Evolutionary conservation across 2,329 filamentous ascomycete genomes (phyloP), one percentile per base, ranked within the genome.

Genomic region (Calonectria pseudoreteaudii): DNA sequence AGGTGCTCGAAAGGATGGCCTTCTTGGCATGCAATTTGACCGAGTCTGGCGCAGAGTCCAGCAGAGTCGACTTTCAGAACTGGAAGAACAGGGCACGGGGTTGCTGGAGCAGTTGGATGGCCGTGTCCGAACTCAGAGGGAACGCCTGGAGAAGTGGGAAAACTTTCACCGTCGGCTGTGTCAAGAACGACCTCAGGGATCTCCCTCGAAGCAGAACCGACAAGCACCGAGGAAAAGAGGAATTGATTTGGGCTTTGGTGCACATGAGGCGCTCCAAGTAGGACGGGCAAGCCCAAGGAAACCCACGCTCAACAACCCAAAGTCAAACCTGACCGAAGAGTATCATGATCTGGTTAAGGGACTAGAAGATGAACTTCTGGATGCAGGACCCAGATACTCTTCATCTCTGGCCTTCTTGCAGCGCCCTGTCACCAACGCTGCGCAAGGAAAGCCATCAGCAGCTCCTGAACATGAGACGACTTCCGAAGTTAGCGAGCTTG

Each of bases 111-210:
- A 95, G 80, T 85, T 98, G 7, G 93, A 96, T 68, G 84, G 85
- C 26, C 90, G 94, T 18, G 90, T 97, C 0, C 86, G 87, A 53
- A 86, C 89, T 9, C 95, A 98, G 78, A 90, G 90, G 68, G 88
- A 90, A 56, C 90, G 95, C 49, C 83, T 98, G 34, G 88, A 91
- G 67, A 92, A 90, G 82, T 98, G 95, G 95, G 90, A 93, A 78
- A 87, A 87, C n/a, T 95, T 95, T 74, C 87, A 90, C 74, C 84
- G 87, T 76, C 85, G 84, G 23, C 83, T 89, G 73, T 88, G 89
- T 28, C 84, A 86, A 1, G 81, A 84, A 23, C 75, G 71, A 10
- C 77, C 31, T 44, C 72, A 66, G 49, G 75, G 74, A n/a, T 80
- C 79, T 3, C 77, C 76, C 1, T 75, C 79, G 68, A 80, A 80